Base-by-base conservation (phyloP, 129 eudicot species). In the Tagetes erecta region DNA sequence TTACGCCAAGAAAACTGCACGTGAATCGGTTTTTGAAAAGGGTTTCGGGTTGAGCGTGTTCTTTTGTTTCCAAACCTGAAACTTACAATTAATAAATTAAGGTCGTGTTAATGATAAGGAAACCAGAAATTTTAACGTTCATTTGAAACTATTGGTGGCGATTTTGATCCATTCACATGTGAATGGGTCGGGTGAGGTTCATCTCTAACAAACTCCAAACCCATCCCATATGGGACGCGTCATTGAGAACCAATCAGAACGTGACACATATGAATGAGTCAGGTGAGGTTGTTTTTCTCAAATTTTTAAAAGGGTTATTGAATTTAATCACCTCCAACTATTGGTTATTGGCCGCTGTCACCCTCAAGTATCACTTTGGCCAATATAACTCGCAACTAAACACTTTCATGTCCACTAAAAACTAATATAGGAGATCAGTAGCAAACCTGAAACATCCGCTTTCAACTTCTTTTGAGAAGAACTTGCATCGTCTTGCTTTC, bases 401-500 rank as follows among this genome's bases (percentile, higher is more conserved):
- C n/a, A n/a, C n/a, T n/a, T n/a, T n/a, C n/a, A n/a, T n/a, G n/a
- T 8, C 37, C 9, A 9, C 53, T 66, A 66, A 66, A 41, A 30
- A 20, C 6, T 64, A 64, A 60, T 73, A 56, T 63, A 62, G 5
- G 63, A 74, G 35, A 34, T 58, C 47, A 39, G 45, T 11, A 13
- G 11, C 57, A 36, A 68, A 87, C 94, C 88, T 72, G 69, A 13
- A 70, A 76, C 71, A 55, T 72, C 73, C n/a, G 51, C 78, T 83
- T 73, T 85, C 40, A 73, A 44, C 78, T 83, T 90, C 88, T 93
- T 90, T 14, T 44, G 2, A 8, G 78, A 76, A 11, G 78, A 72
- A 52, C 37, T 53, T 12, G 52, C 65, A 64, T 56, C 85, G 57
- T 81, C 88, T n/a, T 55, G 83, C 70, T 83, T 90, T 81, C 98